Evolutionary conservation across 106 monocot genomes (phyloP).

Genomic region (Dioscorea dumetorum): DNA sequence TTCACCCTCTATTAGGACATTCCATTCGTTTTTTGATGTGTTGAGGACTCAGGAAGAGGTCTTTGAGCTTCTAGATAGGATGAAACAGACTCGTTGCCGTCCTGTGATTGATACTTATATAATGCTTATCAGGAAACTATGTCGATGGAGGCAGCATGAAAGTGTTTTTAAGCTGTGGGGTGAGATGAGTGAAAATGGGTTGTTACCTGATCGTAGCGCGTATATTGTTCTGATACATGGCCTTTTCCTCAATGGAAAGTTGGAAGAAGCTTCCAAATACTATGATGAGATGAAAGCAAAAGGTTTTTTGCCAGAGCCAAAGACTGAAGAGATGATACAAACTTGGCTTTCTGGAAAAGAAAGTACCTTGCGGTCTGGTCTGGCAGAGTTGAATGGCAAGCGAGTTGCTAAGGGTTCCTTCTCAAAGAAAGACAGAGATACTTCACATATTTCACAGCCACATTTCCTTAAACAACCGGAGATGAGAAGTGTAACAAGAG

Average conservation of each 20-base stretch:
- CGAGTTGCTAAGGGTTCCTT: background rate
- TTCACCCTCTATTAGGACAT: constrained; percentile 61
- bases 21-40: constrained; percentile 65
- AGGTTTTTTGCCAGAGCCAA: constrained; percentile 75
- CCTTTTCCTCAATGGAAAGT: constrained; percentile 76
- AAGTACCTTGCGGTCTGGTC: background rate
- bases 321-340: constrained; percentile 88
- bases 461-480: constrained; percentile 11
- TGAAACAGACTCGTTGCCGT: constrained; percentile 42
- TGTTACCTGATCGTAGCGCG: constrained; percentile 68
- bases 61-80: constrained; percentile 52
- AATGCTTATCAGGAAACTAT: constrained; percentile 86
- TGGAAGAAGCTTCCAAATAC: constrained; percentile 66
- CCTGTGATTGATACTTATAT: constrained; percentile 71
- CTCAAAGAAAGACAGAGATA: background rate
- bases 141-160: constrained; percentile 73
- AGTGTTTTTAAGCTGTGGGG: constrained; percentile 68
- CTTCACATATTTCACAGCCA: background rate
- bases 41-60: constrained; percentile 50
- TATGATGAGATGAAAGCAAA: constrained; percentile 83
- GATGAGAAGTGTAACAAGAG: constrained; percentile 16
- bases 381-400: background rate
- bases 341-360: constrained; percentile 75
- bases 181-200: constrained; percentile 44
- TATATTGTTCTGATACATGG: constrained; percentile 90